Conservation (phyloP, 129 eudicot genomes). For the Glebionis coronaria region DNA sequence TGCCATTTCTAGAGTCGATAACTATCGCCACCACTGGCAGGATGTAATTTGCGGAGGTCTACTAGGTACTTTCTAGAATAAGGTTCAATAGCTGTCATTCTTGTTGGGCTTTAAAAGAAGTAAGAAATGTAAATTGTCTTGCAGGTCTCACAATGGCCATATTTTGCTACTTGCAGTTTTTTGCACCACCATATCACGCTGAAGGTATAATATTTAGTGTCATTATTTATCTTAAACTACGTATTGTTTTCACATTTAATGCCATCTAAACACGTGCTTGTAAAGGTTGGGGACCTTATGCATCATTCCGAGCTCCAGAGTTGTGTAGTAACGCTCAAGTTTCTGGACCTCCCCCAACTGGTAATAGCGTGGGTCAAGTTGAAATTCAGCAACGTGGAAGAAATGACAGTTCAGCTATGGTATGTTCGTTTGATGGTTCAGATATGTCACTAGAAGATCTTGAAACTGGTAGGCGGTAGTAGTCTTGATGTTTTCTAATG, state of each 20-base stretch:
- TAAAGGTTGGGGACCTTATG: constrained; percentile 78
- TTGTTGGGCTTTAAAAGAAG: background rate
- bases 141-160: constrained; percentile 64
- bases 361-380: constrained; percentile 25
- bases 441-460: constrained; percentile 40
- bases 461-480: constrained; percentile 49
- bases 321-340: constrained; percentile 20
- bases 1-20: constrained; percentile 35
- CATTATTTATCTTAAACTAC: too few relatives aligned
- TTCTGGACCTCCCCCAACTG: constrained; percentile 9
- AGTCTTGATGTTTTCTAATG: constrained; percentile 2
- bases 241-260: constrained; percentile 2
- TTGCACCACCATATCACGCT: constrained; percentile 70
- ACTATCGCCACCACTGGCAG: constrained; percentile 40
- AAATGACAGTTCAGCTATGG: constrained; percentile 7
- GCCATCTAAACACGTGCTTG: background rate
- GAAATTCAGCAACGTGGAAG: constrained; percentile 18
- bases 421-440: constrained; percentile 21
- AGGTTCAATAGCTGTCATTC: background rate
- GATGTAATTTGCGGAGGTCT: constrained; percentile 35
- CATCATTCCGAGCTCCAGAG: constrained; percentile 54
- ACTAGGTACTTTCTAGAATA: constrained; percentile 39
- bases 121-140: constrained; percentile 1
- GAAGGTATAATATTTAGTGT: constrained; percentile 40
- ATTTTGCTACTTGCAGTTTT: constrained; percentile 79